Conservation (phyloP, 2,329 filamentous ascomycete species). For the Raffaelea albimanens region DNA sequence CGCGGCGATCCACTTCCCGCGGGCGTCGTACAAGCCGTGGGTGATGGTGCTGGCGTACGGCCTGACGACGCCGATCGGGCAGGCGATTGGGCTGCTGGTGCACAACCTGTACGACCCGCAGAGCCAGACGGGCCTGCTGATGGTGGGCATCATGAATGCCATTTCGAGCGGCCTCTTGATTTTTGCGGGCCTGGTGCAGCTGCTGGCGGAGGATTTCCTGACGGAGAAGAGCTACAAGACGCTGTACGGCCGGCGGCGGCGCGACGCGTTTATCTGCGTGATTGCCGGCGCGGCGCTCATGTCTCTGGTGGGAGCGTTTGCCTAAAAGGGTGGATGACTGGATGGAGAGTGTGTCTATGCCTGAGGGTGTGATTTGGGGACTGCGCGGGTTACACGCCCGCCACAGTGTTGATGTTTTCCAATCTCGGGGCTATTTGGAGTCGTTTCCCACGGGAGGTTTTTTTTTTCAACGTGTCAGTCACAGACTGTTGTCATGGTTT, state of each 20-base stretch:
- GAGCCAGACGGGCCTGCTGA: slow-evolving; percentile 64
- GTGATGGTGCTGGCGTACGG: slow-evolving; percentile 73
- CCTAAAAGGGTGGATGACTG: slow-evolving; percentile 32
- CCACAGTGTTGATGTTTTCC: no score
- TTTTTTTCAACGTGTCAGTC: no score
- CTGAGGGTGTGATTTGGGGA: no score
- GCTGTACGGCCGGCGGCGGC: slow-evolving; percentile 50
- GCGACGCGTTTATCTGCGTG: slow-evolving; percentile 55
- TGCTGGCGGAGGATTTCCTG: slow-evolving; percentile 77
- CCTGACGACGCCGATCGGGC: slow-evolving; percentile 69
- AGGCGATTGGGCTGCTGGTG: slow-evolving; percentile 69
- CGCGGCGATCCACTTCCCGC: slow-evolving; percentile 70
- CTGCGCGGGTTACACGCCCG: no score
- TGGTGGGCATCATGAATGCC: slow-evolving; percentile 83
- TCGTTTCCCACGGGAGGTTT: no score
- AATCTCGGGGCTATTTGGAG: no score
- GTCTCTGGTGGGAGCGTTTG: slow-evolving; percentile 65
- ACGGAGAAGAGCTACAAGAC: slow-evolving; percentile 64
- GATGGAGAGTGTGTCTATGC: no score
- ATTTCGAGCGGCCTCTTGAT: slow-evolving; percentile 72
- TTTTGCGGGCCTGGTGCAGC: slow-evolving; percentile 75
- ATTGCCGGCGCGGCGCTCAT: slow-evolving; percentile 56
- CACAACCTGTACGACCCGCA: slow-evolving; percentile 74
- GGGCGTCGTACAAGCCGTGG: slow-evolving; percentile 67
- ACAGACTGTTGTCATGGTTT: no score